phyloP scores from a whole-genome alignment of 192 early-diverging fungal species.

The Mortierella antarctica region DNA sequence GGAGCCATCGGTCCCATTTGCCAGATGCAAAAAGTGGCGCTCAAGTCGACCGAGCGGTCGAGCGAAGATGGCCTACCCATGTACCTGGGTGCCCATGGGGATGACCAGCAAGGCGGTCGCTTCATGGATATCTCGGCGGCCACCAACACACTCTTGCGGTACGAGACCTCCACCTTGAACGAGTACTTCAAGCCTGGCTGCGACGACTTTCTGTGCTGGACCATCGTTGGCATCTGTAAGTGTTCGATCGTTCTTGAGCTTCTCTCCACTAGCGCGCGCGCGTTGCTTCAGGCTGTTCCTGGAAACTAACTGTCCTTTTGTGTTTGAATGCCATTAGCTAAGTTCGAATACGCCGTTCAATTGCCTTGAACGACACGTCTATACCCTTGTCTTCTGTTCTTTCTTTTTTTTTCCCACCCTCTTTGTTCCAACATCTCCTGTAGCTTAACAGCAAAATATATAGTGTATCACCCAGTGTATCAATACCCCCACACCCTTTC shows the following conservation, averaged over 20 bases:
- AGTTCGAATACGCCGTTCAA: constrained; percentile 44
- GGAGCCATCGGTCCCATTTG: constrained; percentile 76
- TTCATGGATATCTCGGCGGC: constrained; percentile 48
- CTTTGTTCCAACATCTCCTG: constrained; percentile 20
- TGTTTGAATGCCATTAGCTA: constrained; percentile 17
- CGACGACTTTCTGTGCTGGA: constrained; percentile 88
- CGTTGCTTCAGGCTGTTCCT: not conserved
- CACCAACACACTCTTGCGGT: constrained; percentile 30
- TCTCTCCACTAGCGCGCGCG: not conserved
- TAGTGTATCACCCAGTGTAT: constrained; percentile 28
- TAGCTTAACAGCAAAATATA: constrained; percentile 24
- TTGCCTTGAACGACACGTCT: constrained; percentile 22
- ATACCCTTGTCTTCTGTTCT: constrained; percentile 5
- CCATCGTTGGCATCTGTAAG: constrained; percentile 81
- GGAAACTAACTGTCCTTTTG: constrained; percentile 4
- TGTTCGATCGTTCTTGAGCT: constrained; percentile 8
- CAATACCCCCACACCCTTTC: not conserved
- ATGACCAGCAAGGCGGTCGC: constrained; percentile 45
- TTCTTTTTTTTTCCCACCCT: constrained; percentile 5
- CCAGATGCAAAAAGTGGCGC: constrained; percentile 89
- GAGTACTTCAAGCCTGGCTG: constrained; percentile 36
- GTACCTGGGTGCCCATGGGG: constrained; percentile 61
- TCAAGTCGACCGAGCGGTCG: constrained; percentile 56
- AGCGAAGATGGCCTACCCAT: constrained; percentile 22
- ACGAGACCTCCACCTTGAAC: constrained; percentile 28